A percentile compares a stretch with the other conserved stretches of the same genome.
phyloP scores from a whole-genome alignment of 495 filamentous ascomycete species.

The Daldinia grandis region DNA sequence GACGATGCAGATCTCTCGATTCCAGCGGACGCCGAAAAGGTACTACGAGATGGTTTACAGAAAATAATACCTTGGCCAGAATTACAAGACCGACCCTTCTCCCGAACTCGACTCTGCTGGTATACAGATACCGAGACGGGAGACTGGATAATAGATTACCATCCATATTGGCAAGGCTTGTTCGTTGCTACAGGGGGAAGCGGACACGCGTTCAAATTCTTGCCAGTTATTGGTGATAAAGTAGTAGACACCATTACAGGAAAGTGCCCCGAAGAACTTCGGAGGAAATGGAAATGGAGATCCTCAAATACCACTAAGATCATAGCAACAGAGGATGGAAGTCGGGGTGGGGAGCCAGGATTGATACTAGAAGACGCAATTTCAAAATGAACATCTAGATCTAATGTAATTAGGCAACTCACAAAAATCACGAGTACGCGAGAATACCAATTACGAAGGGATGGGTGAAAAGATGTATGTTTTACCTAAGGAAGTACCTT shows the following conservation, averaged over 20 bases:
- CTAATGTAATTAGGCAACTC: neutral
- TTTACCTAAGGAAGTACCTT: slow-evolving; percentile 6
- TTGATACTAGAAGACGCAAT: slow-evolving; percentile 64
- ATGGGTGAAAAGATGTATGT: slow-evolving; percentile 7
- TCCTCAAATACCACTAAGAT: slow-evolving; percentile 38
- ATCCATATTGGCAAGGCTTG: slow-evolving; percentile 70
- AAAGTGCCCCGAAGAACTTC: slow-evolving; percentile 63
- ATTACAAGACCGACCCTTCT: slow-evolving; percentile 70
- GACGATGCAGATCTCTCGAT: slow-evolving; percentile 55
- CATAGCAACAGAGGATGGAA: slow-evolving; percentile 70
- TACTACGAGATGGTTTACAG: slow-evolving; percentile 67
- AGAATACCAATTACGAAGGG: neutral
- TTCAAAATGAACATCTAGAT: slow-evolving; percentile 38
- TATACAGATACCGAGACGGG: slow-evolving; percentile 84
- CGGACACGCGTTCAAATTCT: slow-evolving; percentile 89
- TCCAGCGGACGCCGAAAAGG: slow-evolving; percentile 67
- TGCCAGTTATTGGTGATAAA: slow-evolving; percentile 83
- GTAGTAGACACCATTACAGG: slow-evolving; percentile 73
- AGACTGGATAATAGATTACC: slow-evolving; percentile 83
- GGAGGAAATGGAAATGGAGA: slow-evolving; percentile 75
- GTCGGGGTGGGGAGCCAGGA: slow-evolving; percentile 64
- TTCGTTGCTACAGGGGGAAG: slow-evolving; percentile 87
- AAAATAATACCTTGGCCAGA: slow-evolving; percentile 65
- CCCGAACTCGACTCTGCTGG: slow-evolving; percentile 82
- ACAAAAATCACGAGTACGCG: neutral